A percentile compares a stretch with the other conserved stretches of the same genome.
These are phyloP conservation scores for Populus deltoides DNA, from an alignment of 345 rosid genomes.

Conservation along the genomic window DNA sequence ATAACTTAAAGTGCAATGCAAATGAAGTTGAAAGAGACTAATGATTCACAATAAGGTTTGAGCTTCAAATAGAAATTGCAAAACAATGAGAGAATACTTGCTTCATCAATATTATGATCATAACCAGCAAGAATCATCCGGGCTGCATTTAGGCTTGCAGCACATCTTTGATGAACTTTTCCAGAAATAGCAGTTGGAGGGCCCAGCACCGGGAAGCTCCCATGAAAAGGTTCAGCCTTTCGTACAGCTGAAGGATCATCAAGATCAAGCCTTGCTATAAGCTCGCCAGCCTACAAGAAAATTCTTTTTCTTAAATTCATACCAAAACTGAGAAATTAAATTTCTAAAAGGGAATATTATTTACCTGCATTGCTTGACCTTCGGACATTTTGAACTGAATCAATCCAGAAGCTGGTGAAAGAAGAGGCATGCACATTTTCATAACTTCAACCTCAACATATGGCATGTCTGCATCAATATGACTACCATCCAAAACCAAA, in stretches of 20 bases:
- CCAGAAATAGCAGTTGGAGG: conserved; percentile 95
- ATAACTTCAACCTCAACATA: conserved; percentile 99
- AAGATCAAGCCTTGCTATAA: conserved; percentile 88
- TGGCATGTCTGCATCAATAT: conserved; percentile 87
- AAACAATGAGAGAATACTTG: conserved; percentile 31
- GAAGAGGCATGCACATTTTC: conserved; percentile 99
- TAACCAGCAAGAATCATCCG: conserved; percentile 98
- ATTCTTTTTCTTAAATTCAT: conserved; percentile 12
- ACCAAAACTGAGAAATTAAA: background rate
- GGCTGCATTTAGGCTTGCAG: conserved; percentile 87
- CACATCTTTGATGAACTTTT: conserved; percentile 98
- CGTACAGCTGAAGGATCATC: conserved; percentile 99
- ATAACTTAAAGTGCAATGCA: background rate
- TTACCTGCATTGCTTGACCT: conserved; percentile 99
- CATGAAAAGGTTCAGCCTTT: conserved; percentile 95
- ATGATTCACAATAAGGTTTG: background rate
- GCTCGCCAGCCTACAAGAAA: conserved; percentile 86
- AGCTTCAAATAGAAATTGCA: background rate
- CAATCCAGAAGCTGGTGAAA: conserved; percentile 95
- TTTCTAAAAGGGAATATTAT: conserved; percentile 3
- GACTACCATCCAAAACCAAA: conserved; percentile 85
- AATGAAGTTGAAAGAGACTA: background rate
- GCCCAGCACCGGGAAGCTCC: conserved; percentile 80
- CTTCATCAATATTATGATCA: conserved; percentile 90
- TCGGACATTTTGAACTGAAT: conserved; percentile 82